Conservation (phyloP, 352 stramenopile genomes). For the Phytophthora macrochlamydospora region DNA sequence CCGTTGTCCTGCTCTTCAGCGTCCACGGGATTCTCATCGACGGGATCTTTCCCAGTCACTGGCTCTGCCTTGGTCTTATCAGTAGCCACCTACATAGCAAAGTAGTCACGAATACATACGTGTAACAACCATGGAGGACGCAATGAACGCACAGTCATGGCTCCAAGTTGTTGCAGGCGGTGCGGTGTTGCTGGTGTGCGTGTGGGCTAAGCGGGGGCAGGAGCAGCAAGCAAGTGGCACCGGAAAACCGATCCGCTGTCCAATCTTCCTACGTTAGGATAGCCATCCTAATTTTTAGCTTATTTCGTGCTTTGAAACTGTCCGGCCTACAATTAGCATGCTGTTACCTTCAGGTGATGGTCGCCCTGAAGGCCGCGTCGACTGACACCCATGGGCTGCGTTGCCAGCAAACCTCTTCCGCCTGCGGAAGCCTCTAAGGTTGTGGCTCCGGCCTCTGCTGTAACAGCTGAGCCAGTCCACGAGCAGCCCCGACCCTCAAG, state of each 20-base stretch:
- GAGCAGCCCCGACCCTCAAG: slow-evolving; percentile 1
- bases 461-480: not conserved
- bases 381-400: slow-evolving; percentile 26
- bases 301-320: not conserved
- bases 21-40: slow-evolving; percentile 24
- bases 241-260: no score
- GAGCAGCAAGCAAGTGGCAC: no score
- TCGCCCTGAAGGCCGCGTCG: no score
- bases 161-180: no score
- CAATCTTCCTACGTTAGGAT: no score
- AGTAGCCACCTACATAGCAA: slow-evolving; percentile 19
- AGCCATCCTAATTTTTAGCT: no score
- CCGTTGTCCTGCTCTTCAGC: slow-evolving; percentile 49
- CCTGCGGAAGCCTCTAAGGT: slow-evolving; percentile 3
- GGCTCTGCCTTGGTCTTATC: slow-evolving; percentile 14
- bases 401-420: slow-evolving; percentile 19
- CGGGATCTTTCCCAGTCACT: slow-evolving; percentile 19
- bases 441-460: not conserved
- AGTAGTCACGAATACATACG: not conserved
- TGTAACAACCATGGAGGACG: no score
- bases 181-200: no score
- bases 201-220: no score
- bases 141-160: no score
- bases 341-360: no score
- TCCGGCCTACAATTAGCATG: slow-evolving; percentile 12